These are phyloP conservation scores for Ilex paraguariensis DNA, from an alignment of 305 asterid genomes.

Conservation along the genomic window DNA sequence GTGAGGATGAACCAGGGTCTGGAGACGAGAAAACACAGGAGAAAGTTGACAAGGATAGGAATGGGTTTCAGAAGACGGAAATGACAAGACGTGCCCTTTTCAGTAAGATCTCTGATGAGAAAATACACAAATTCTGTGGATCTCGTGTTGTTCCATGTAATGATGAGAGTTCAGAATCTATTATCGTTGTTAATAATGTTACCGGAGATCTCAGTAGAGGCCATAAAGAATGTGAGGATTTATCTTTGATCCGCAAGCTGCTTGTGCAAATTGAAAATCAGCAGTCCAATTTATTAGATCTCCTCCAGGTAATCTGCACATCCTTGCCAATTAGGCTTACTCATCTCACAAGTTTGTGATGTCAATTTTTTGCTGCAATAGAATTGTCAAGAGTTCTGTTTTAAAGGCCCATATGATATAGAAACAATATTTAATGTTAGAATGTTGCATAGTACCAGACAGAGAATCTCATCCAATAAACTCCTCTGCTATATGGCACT, in stretches of 20 bases:
- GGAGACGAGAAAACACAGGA: slow-evolving; percentile 26
- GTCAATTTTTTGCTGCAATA: too few relatives aligned
- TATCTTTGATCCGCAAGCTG: slow-evolving; percentile 69
- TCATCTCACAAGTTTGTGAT: too few relatives aligned
- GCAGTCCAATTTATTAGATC: slow-evolving; percentile 75
- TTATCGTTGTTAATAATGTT: slow-evolving; percentile 43
- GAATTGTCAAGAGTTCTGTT: too few relatives aligned
- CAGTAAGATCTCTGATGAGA: slow-evolving; percentile 29
- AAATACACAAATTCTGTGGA: slow-evolving; percentile 30
- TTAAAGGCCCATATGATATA: too few relatives aligned
- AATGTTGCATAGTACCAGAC: too few relatives aligned
- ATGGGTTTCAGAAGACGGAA: slow-evolving; percentile 33
- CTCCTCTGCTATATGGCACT: too few relatives aligned
- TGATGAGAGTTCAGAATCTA: slow-evolving; percentile 39
- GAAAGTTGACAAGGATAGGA: slow-evolving; percentile 26
- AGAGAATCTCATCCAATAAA: too few relatives aligned
- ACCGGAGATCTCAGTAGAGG: slow-evolving; percentile 35
- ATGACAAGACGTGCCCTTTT: slow-evolving; percentile 52
- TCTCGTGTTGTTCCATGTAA: slow-evolving; percentile 50
- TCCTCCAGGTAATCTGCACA: slow-evolving; percentile 59
- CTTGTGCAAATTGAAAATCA: slow-evolving; percentile 86
- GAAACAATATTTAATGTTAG: too few relatives aligned
- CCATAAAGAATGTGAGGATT: slow-evolving; percentile 62
- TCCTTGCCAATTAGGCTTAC: too few relatives aligned
- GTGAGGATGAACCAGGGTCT: slow-evolving; percentile 19